Evolutionary conservation across 2,329 filamentous ascomycete genomes (phyloP).

Genomic region (Ascochyta lentis): DNA sequence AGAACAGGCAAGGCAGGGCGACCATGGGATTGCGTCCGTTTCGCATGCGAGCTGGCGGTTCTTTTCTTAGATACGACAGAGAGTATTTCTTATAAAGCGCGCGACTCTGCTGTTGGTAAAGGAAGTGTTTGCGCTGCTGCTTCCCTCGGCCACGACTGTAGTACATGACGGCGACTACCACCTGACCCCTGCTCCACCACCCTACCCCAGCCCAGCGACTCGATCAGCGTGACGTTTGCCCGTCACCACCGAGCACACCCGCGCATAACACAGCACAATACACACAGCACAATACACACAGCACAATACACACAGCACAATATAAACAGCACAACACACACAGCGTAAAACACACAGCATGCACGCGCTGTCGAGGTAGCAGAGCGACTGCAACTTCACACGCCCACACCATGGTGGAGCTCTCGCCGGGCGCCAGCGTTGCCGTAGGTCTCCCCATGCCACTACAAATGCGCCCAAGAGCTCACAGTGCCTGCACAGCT

Average conservation of each 20-base stretch:
- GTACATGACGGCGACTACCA: constrained; percentile 35
- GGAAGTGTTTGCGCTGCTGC: neutral
- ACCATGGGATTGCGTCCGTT: constrained; percentile 13
- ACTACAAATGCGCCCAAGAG: constrained; percentile 2
- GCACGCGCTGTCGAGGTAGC: constrained; percentile 41
- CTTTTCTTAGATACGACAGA: constrained; percentile 1
- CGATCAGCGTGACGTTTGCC: constrained; percentile 37
- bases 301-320: neutral
- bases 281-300: neutral
- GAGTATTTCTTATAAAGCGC: neutral
- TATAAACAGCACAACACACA: neutral
- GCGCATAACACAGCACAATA: neutral
- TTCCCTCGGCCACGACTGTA: neutral
- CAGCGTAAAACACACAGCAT: constrained; percentile 28
- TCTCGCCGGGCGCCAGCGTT: constrained; percentile 51
- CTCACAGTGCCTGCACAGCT: constrained; percentile 61
- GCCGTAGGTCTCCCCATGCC: constrained; percentile 42
- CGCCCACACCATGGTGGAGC: constrained; percentile 46
- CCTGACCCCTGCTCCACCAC: constrained; percentile 37
- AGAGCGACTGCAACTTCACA: constrained; percentile 23
- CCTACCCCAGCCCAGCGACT: constrained; percentile 28
- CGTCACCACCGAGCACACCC: neutral
- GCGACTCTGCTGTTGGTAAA: neutral
- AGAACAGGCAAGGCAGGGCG: constrained; percentile 3
- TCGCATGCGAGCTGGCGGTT: constrained; percentile 5